Evolutionary conservation across 768 basidiomycete genomes (phyloP), one percentile per base, ranked within the genome.

Genomic region (Rhizopogon salebrosus): DNA sequence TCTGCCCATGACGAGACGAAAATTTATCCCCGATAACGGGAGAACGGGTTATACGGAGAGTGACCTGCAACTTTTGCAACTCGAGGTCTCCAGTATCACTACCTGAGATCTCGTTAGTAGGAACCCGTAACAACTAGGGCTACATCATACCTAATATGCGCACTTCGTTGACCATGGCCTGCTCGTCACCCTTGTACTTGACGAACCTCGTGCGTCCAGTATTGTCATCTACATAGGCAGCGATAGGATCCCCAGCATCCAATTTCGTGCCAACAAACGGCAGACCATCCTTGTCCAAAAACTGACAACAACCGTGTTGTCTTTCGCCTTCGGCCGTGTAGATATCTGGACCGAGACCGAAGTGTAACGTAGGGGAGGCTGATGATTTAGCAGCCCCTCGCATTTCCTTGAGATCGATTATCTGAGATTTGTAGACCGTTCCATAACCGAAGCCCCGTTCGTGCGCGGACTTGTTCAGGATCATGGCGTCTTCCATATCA

Each of bases 401-500:
- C 52, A 87, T 74, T 48, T 92, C 88, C 64, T 88, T 87, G 16
- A 99, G 78, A 69, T 98, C 95, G 53, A 98, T 76, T 37, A 89
- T 88, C 64, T 94, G 85, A 4, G 92, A 86, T 69, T 98, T 98
- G 78, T 98, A 98, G 29, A 99, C 83, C 1, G 94, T 92, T 24
- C 97, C 97, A 65, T 98, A 95, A 1, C 80, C 94, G 66, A 99
- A 99, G 0, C 97, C 97, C 29, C 97, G 87, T 72, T 99, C 97
- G 65, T 99, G 94, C 3, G 93, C 88, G 1, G 95, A 98, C 72
- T 99, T 99, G 71, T 99, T 99, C 48, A 99, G 74, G 60, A 99
- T 99, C 97, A 99, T 99, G 59, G 97, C 97, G 62, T 99, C 97
- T 73, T 99, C 97, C 97, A 99, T 99, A 69, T 99, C 97, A 70